phyloP scores from a whole-genome alignment of 352 stramenopile genomes.

The Phytophthora tubulina region DNA sequence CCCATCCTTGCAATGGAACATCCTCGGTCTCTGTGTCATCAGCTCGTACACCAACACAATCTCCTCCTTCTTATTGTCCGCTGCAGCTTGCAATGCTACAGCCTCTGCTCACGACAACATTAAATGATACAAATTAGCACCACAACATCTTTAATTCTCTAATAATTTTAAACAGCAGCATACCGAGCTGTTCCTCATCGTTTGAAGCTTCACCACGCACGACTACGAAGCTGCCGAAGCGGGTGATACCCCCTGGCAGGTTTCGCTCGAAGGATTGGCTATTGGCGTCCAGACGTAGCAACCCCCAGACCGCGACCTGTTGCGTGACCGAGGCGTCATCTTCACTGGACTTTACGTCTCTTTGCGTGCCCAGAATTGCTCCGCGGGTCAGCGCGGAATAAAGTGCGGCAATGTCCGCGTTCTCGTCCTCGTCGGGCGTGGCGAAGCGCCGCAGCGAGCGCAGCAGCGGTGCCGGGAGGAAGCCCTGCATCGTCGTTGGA shows the following conservation, averaged over 20 bases:
- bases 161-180: not conserved
- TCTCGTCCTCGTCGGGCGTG: constrained; percentile 22
- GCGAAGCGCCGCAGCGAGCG: constrained; percentile 49
- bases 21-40: constrained; percentile 9
- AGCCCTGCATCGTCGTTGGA: constrained; percentile 25
- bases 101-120: constrained; percentile 20
- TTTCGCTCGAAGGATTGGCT: constrained; percentile 25
- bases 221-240: constrained; percentile 37
- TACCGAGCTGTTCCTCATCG: constrained; percentile 29
- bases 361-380: constrained; percentile 34
- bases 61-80: not conserved
- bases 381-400: constrained; percentile 30
- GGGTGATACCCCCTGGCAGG: constrained; percentile 39
- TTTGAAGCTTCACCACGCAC: constrained; percentile 25
- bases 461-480: constrained; percentile 46
- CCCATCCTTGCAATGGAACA: constrained; percentile 34
- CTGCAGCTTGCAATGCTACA: constrained; percentile 14
- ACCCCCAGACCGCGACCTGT: constrained; percentile 41
- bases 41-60: constrained; percentile 41
- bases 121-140: constrained; percentile 3
- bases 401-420: not conserved
- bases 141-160: constrained; percentile 2
- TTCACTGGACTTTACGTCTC: constrained; percentile 5
- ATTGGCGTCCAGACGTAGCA: constrained; percentile 25
- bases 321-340: constrained; percentile 10